Evolutionary conservation across 2,329 filamentous ascomycete species (phyloP).

Genomic region (Fusarium sp.): DNA sequence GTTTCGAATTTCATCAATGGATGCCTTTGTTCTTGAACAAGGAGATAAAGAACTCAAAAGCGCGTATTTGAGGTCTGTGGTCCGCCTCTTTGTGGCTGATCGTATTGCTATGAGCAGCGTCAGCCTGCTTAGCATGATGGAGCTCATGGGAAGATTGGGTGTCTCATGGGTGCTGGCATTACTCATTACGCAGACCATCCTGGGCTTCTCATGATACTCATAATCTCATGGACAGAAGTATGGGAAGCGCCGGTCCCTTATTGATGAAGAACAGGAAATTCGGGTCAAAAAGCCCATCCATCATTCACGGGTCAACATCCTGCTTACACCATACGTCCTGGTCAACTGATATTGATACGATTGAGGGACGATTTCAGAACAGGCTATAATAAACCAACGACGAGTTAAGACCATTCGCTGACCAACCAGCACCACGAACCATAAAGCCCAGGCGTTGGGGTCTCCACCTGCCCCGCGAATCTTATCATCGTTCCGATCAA

Average conservation of each 20-base stretch:
- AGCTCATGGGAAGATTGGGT: conserved; percentile 46
- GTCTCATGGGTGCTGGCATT: conserved; percentile 47
- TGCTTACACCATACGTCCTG: neutral
- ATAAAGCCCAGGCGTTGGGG: neutral
- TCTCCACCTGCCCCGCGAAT: conserved; percentile 36
- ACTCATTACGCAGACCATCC: conserved; percentile 8
- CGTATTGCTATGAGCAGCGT: conserved; percentile 50
- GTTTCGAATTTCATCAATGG: conserved; percentile 62
- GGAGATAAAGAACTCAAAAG: conserved; percentile 41
- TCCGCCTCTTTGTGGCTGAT: conserved; percentile 57
- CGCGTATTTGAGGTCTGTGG: conserved; percentile 50
- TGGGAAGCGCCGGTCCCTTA: neutral
- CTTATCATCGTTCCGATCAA: conserved; percentile 11
- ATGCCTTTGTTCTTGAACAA: conserved; percentile 56
- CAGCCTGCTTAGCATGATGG: conserved; percentile 41
- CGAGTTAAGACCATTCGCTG: neutral
- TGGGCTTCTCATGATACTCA: conserved; percentile 14
- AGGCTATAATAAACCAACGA: conserved; percentile 17
- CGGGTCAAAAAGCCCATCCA: neutral
- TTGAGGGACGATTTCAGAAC: conserved; percentile 5
- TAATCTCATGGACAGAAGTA: neutral
- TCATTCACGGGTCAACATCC: neutral
- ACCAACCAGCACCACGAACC: conserved; percentile 23
- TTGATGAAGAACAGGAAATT: neutral
- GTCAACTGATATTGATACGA: neutral